These are phyloP conservation scores for Thalassiosira mediterranea DNA, from an alignment of 352 stramenopile genomes.

Conservation along the genomic window DNA sequence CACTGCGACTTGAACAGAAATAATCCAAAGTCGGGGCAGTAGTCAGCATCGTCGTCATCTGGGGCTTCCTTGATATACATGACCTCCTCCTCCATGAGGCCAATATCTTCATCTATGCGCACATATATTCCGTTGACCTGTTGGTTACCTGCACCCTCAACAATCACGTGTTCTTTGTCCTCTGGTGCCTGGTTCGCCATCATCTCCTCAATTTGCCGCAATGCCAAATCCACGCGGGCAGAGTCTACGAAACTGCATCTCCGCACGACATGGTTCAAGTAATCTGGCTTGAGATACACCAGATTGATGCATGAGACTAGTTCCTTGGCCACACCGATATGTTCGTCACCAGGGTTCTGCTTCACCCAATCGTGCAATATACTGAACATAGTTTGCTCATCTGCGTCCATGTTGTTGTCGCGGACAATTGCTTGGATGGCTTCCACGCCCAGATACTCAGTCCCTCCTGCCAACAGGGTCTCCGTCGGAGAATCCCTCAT, in stretches of 20 bases:
- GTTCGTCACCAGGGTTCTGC: neutral
- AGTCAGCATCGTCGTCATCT: constrained; percentile 9
- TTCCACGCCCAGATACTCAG: constrained; percentile 9
- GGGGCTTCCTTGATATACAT: constrained; percentile 37
- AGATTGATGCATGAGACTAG: constrained; percentile 24
- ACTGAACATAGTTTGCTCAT: constrained; percentile 32
- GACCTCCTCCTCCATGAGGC: constrained; percentile 22
- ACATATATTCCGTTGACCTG: constrained; percentile 40
- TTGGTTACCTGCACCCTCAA: constrained; percentile 25
- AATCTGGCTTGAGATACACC: constrained; percentile 8
- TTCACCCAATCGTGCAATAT: constrained; percentile 28
- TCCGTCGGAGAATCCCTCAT: constrained; percentile 18
- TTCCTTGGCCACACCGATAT: constrained; percentile 11
- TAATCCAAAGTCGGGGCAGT: constrained; percentile 34
- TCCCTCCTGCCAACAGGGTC: constrained; percentile 17
- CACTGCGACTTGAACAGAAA: constrained; percentile 12
- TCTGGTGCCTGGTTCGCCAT: constrained; percentile 20
- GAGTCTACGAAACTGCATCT: constrained; percentile 27
- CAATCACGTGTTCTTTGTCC: constrained; percentile 28
- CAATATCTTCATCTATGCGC: constrained; percentile 39
- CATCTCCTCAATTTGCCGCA: constrained; percentile 31
- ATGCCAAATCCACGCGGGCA: constrained; percentile 18
- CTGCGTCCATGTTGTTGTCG: constrained; percentile 25
- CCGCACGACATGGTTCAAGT: constrained; percentile 18
- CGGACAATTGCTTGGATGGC: constrained; percentile 18